Conservation (phyloP, 345 rosid species). For the Punica granatum region DNA sequence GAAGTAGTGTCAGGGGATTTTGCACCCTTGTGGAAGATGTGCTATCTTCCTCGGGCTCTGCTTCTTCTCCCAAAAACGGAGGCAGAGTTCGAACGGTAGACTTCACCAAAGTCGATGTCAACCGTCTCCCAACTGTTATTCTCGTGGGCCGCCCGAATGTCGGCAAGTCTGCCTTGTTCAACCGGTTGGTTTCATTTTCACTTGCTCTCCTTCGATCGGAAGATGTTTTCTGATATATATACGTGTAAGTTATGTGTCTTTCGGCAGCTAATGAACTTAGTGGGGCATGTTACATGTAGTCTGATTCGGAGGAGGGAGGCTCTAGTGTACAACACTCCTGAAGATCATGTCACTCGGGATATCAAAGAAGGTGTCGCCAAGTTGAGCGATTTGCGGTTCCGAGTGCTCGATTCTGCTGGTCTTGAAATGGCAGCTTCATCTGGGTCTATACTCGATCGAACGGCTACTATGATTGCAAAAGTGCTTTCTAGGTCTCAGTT, state of each 20-base stretch:
- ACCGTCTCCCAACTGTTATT: conserved; percentile 72
- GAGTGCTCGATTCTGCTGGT: conserved; percentile 92
- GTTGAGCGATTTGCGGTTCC: conserved; percentile 72
- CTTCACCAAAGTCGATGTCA: conserved; percentile 55
- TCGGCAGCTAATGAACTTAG: neutral
- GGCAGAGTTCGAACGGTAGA: conserved; percentile 38
- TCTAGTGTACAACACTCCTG: conserved; percentile 83
- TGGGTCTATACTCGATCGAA: conserved; percentile 81
- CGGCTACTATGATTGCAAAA: conserved; percentile 76
- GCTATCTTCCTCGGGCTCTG: conserved; percentile 9
- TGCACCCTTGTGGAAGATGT: conserved; percentile 24
- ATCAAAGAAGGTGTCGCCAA: conserved; percentile 92
- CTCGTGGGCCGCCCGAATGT: conserved; percentile 91
- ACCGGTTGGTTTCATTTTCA: conserved; percentile 46
- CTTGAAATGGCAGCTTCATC: conserved; percentile 85
- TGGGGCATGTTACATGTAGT: conserved; percentile 24
- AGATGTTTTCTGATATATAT: neutral
- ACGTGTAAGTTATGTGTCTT: no score
- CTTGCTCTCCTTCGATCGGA: neutral
- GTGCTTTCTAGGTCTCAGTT: conserved; percentile 77
- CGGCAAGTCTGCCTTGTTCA: conserved; percentile 89
- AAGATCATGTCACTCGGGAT: conserved; percentile 92
- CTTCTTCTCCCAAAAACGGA: conserved; percentile 19
- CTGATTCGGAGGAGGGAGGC: conserved; percentile 93
- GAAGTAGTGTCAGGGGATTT: conserved; percentile 19